Percentiles rank a stretch among this genome's conserved stretches.
Conservation (phyloP, 2,329 filamentous ascomycete genomes). For the Fusarium proliferatum region DNA sequence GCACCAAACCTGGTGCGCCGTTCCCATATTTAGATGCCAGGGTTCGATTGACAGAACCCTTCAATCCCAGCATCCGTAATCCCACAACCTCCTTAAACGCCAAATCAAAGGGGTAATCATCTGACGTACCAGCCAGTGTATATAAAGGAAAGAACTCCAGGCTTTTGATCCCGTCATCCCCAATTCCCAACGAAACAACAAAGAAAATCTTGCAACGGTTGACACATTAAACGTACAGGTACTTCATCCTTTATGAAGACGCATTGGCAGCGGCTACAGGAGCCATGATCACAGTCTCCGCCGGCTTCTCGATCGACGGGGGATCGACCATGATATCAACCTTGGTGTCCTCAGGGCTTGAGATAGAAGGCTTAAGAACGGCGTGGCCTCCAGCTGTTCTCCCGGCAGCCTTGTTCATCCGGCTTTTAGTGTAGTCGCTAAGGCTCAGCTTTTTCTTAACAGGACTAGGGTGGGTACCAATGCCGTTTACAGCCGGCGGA, state of each 20-base stretch:
- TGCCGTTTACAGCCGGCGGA: slow-evolving; percentile 55
- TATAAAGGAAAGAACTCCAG: slow-evolving; percentile 47
- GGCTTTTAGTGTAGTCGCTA: slow-evolving; percentile 72
- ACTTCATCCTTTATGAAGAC: slow-evolving; percentile 42
- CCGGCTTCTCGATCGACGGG: slow-evolving; percentile 44
- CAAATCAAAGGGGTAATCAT: slow-evolving; percentile 34
- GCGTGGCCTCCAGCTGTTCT: slow-evolving; percentile 45
- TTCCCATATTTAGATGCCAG: slow-evolving; percentile 16
- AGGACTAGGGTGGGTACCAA: slow-evolving; percentile 64
- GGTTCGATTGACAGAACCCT: slow-evolving; percentile 9
- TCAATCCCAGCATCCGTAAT: slow-evolving; percentile 23
- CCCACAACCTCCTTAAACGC: slow-evolving; percentile 43
- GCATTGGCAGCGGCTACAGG: slow-evolving; percentile 45
- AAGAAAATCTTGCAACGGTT: slow-evolving; percentile 31
- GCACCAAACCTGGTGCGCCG: slow-evolving; percentile 26
- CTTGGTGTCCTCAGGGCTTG: slow-evolving; percentile 53
- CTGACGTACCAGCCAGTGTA: slow-evolving; percentile 43
- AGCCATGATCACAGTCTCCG: slow-evolving; percentile 40
- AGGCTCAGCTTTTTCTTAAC: slow-evolving; percentile 75
- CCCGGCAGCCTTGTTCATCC: slow-evolving; percentile 65
- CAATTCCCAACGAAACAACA: slow-evolving; percentile 28
- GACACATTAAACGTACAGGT: slow-evolving; percentile 42
- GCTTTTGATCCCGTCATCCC: slow-evolving; percentile 45
- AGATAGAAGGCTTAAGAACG: slow-evolving; percentile 49
- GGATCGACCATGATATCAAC: slow-evolving; percentile 50